Conservation (phyloP, 73 alveolate species). For the Durusdinium trenchii region DNA sequence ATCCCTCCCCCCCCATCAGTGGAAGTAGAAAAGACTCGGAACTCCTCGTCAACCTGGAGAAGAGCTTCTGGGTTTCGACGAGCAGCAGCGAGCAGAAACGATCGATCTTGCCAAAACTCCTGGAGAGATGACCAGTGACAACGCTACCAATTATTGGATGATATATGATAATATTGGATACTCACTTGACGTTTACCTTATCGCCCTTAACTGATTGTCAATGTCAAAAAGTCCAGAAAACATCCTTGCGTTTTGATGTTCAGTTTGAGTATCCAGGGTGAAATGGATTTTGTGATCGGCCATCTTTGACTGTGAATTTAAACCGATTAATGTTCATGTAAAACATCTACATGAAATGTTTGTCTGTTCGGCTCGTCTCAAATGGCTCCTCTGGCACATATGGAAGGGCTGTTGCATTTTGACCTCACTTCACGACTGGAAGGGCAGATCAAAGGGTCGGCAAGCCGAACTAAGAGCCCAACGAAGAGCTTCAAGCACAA, state of each 20-base stretch:
- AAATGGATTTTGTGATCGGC: too few species aligned
- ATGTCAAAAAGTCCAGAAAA: too few species aligned
- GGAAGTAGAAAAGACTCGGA: not conserved
- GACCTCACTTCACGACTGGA: not conserved
- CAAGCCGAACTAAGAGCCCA: not conserved
- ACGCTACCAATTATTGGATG: not conserved
- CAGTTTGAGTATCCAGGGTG: too few species aligned
- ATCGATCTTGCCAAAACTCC: constrained; percentile 92
- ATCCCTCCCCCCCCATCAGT: not conserved
- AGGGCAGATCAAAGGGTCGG: not conserved
- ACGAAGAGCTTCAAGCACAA: constrained; percentile 81
- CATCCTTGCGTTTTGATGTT: too few species aligned
- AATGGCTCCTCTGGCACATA: constrained; percentile 72
- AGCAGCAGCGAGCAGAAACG: constrained; percentile 83
- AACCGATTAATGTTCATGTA: too few species aligned
- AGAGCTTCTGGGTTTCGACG: constrained; percentile 86
- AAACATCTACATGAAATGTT: too few species aligned
- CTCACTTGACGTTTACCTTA: not conserved
- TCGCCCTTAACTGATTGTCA: too few species aligned
- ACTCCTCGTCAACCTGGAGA: constrained; percentile 89
- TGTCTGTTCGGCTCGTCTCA: too few species aligned
- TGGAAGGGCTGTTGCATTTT: constrained; percentile 72
- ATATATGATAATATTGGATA: not conserved
- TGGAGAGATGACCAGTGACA: not conserved
- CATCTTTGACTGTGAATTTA: too few species aligned